Percentiles rank a stretch among this genome's conserved stretches.
Conservation (phyloP, 2,329 filamentous ascomycete genomes). For the Colletotrichum filicis region DNA sequence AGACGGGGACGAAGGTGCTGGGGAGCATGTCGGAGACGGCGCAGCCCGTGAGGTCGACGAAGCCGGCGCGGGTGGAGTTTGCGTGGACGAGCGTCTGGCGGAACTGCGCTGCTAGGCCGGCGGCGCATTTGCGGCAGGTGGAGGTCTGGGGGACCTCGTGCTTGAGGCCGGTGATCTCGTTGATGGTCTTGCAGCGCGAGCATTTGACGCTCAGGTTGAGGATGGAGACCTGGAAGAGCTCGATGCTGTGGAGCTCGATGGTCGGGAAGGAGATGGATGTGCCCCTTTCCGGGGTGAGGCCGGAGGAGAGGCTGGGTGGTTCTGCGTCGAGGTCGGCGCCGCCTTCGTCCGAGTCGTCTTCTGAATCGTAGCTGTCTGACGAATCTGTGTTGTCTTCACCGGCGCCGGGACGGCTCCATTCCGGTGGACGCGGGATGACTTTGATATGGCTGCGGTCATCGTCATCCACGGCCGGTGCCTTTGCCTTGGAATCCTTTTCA, state of each 20-base stretch:
- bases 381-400: constrained; percentile 60
- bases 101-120: constrained; percentile 64
- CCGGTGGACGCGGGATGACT: constrained; percentile 79
- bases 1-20: constrained; percentile 83
- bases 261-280: constrained; percentile 84
- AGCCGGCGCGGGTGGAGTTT: constrained; percentile 79
- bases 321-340: constrained; percentile 52
- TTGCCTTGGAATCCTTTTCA: constrained; percentile 36
- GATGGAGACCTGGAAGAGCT: constrained; percentile 75
- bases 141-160: constrained; percentile 61
- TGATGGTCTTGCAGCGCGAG: constrained; percentile 78
- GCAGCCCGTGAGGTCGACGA: constrained; percentile 81
- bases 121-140: constrained; percentile 70
- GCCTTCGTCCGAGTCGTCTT: constrained; percentile 58
- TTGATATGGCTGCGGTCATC: constrained; percentile 73
- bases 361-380: constrained; percentile 54
- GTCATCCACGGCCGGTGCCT: constrained; percentile 38
- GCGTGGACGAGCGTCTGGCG: constrained; percentile 78
- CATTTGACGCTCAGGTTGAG: constrained; percentile 81
- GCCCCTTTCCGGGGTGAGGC: constrained; percentile 68
- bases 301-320: constrained; percentile 41
- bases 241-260: constrained; percentile 80
- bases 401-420: constrained; percentile 72
- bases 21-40: constrained; percentile 81
- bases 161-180: constrained; percentile 75